phyloP scores from a whole-genome alignment of 768 basidiomycete genomes.

The Podaxis mareebaensis region DNA sequence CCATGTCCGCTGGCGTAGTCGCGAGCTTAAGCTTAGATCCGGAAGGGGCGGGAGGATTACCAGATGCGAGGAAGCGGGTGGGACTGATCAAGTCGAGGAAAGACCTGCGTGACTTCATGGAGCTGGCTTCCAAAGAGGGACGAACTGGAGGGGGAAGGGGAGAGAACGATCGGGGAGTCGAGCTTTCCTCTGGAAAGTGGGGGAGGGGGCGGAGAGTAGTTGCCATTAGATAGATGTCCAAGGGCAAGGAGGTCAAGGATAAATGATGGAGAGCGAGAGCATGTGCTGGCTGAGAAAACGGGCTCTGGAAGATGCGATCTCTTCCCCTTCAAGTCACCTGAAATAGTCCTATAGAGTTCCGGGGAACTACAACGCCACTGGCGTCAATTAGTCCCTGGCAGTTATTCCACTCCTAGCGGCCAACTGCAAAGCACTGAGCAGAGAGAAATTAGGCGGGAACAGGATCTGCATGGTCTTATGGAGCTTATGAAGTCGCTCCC shows the following conservation, averaged over 20 bases:
- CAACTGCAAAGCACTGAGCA: background rate
- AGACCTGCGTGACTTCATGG: conserved; percentile 16
- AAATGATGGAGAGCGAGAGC: conserved; percentile 10
- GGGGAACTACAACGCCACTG: background rate
- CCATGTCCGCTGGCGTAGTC: conserved; percentile 1
- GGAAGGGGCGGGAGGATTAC: background rate
- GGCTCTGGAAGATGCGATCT: background rate
- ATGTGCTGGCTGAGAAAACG: conserved; percentile 4
- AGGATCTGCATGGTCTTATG: conserved; percentile 6
- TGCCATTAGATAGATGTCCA: conserved; percentile 2
- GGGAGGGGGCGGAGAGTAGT: conserved; percentile 8
- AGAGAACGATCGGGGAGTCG: conserved; percentile 9
- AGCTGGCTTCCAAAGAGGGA: conserved; percentile 11
- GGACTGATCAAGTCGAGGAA: conserved; percentile 10
- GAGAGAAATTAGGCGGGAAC: background rate
- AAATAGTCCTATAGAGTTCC: background rate
- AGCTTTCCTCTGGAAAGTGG: conserved; percentile 11
- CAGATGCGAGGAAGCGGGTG: background rate
- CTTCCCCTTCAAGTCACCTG: background rate
- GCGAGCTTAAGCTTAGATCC: conserved; percentile 13
- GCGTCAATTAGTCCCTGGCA: background rate
- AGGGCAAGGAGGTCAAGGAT: background rate
- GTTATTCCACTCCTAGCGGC: background rate
- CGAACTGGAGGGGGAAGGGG: conserved; percentile 3
- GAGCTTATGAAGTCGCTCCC: background rate